Conservation (phyloP, 768 basidiomycete species). For the Pholiota molesta region DNA sequence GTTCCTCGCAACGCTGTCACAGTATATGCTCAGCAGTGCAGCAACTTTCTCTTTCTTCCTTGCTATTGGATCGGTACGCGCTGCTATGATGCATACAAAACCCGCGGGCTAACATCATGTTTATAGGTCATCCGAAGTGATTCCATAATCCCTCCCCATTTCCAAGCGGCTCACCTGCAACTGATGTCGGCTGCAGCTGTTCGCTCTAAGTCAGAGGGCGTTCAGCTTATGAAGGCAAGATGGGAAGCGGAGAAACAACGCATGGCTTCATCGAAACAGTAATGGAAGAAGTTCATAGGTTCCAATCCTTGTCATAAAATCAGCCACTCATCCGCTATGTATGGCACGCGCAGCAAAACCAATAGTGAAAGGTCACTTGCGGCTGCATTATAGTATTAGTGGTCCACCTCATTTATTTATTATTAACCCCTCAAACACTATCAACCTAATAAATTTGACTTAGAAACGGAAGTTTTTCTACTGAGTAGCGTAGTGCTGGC, state of each 20-base stretch:
- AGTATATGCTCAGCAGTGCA: constrained; percentile 98
- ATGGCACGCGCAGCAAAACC: no score
- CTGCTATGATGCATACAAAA: not conserved
- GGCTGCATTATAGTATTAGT: not conserved
- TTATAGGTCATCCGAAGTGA: constrained; percentile 89
- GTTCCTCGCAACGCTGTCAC: constrained; percentile 86
- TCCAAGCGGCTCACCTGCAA: constrained; percentile 67
- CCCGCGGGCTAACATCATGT: not conserved
- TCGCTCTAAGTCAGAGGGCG: constrained; percentile 69
- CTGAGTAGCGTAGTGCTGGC: no score
- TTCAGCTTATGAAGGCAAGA: constrained; percentile 68
- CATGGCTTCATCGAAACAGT: constrained; percentile 19
- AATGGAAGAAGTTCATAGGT: constrained; percentile 8
- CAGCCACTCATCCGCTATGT: not conserved
- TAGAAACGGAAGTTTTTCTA: not conserved
- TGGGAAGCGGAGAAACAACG: constrained; percentile 70
- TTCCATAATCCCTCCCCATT: constrained; percentile 53
- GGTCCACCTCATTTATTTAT: not conserved
- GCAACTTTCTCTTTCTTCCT: constrained; percentile 99
- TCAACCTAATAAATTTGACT: constrained; percentile 6
- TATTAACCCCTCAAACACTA: not conserved
- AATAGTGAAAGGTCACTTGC: not conserved
- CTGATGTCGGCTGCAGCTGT: constrained; percentile 55
- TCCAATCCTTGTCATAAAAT: not conserved
- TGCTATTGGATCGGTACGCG: constrained; percentile 83